A percentile compares a stretch with the other conserved stretches of the same genome.
These are phyloP conservation scores for Camellia japonica DNA, from an alignment of 148 eudicot species.

Conservation along the genomic window DNA sequence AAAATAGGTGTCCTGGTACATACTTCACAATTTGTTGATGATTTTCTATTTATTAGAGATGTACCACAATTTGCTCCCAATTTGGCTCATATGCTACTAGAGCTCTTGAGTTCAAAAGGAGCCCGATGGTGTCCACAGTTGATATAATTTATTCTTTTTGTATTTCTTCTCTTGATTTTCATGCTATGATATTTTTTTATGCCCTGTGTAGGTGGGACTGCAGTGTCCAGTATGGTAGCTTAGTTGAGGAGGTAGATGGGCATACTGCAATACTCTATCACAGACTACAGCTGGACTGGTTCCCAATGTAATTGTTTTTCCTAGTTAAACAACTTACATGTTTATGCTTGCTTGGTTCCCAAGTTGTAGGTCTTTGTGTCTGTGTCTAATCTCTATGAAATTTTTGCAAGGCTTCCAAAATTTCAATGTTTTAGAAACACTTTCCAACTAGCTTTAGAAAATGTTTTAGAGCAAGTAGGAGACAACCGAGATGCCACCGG, in stretches of 20 bases:
- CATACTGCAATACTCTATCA: conserved; percentile 96
- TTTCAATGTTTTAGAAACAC: not conserved
- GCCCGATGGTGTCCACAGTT: not conserved
- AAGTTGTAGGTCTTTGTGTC: not conserved
- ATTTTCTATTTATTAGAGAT: not conserved
- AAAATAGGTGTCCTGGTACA: not conserved
- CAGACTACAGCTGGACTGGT: conserved; percentile 93
- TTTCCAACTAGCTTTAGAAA: not conserved
- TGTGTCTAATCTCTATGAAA: not conserved
- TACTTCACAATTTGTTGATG: not conserved
- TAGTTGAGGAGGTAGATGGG: conserved; percentile 99
- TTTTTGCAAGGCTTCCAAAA: not conserved
- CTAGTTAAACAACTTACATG: too few species aligned
- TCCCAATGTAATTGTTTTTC: conserved; percentile 58
- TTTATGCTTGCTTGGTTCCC: too few species aligned
- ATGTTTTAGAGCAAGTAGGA: not conserved
- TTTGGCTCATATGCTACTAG: not conserved
- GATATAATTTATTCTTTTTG: not conserved
- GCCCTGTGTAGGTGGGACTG: conserved; percentile 84
- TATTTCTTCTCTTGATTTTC: not conserved
- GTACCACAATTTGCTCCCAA: not conserved
- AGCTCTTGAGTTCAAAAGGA: not conserved
- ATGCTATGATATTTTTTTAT: conserved; percentile 7
- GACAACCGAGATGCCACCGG: too few species aligned
- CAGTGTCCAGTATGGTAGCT: conserved; percentile 89